Evolutionary conservation across 257 asterid species (phyloP).

Genomic region (Ocimum tenuiflorum): DNA sequence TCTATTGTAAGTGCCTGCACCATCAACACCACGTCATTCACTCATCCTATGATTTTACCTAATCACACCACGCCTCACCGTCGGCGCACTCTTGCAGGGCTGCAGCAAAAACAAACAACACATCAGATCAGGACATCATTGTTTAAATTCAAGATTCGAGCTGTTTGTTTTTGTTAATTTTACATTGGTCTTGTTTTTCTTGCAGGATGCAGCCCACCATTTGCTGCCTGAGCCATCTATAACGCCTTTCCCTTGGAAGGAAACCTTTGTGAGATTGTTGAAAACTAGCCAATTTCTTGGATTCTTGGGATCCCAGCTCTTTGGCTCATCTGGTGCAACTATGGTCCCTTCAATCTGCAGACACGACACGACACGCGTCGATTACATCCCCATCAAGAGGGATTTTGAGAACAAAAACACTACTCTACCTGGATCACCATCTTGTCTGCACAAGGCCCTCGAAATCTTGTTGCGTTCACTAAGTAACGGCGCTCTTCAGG

Average conservation of each 20-base stretch:
- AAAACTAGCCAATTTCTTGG: constrained; percentile 63
- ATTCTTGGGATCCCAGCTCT: constrained; percentile 62
- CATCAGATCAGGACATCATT: background rate
- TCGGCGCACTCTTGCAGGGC: constrained; percentile 89
- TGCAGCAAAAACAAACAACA: constrained; percentile 9
- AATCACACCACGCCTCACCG: constrained; percentile 35
- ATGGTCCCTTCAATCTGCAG: constrained; percentile 83
- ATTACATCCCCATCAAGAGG: too few species aligned
- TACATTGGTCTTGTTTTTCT: constrained; percentile 79
- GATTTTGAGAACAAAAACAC: background rate
- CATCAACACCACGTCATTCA: background rate
- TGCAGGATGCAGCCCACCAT: constrained; percentile 99
- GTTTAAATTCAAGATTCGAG: background rate
- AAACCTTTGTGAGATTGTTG: constrained; percentile 40
- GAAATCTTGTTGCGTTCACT: constrained; percentile 69
- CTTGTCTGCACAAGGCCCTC: constrained; percentile 68
- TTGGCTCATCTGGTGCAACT: constrained; percentile 76
- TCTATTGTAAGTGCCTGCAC: constrained; percentile 66
- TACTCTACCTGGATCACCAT: constrained; percentile 51
- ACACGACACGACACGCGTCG: background rate
- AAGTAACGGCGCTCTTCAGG: constrained; percentile 61
- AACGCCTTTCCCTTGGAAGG: constrained; percentile 72
- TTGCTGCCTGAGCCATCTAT: constrained; percentile 81
- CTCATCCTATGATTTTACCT: background rate
- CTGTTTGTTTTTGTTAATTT: too few species aligned